These are phyloP conservation scores for Cryptococcus sp. DNA, from an alignment of 1,284 basidiomycete species.

Conservation along the genomic window DNA sequence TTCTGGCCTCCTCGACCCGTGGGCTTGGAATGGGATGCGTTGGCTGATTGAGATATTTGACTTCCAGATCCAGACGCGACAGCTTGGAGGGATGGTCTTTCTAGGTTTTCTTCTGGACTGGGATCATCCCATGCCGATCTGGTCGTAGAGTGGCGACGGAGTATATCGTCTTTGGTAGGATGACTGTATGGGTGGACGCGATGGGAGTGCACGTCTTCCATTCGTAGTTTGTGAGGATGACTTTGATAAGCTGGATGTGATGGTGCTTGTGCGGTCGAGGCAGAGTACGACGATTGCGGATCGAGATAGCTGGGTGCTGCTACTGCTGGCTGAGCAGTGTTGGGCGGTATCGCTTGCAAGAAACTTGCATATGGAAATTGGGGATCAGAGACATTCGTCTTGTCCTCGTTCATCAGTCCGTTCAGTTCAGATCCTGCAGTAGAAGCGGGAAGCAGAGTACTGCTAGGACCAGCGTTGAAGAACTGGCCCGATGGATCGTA, in stretches of 20 bases:
- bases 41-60: constrained; percentile 1
- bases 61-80: neutral
- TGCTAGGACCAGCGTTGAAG: no score
- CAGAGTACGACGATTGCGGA: neutral
- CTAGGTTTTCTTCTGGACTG: constrained; percentile 5
- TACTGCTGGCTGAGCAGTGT: neutral
- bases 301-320: neutral
- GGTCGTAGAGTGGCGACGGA: constrained; percentile 12
- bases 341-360: constrained; percentile 9
- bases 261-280: neutral
- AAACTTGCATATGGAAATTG: constrained; percentile 19
- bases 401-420: no score
- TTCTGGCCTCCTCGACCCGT: constrained; percentile 25
- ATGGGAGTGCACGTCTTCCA: neutral
- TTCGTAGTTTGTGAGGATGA: neutral
- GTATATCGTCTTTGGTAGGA: constrained; percentile 16
- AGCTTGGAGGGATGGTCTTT: neutral
- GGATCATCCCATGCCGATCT: constrained; percentile 18
- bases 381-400: neutral
- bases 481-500: no score
- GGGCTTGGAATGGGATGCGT: constrained; percentile 1
- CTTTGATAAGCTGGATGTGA: neutral
- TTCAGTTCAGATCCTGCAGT: no score
- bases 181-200: constrained; percentile 7
- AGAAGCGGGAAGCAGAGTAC: no score